Conservation (phyloP, 2,329 filamentous ascomycete genomes). For the Trichoderma koningiopsis region DNA sequence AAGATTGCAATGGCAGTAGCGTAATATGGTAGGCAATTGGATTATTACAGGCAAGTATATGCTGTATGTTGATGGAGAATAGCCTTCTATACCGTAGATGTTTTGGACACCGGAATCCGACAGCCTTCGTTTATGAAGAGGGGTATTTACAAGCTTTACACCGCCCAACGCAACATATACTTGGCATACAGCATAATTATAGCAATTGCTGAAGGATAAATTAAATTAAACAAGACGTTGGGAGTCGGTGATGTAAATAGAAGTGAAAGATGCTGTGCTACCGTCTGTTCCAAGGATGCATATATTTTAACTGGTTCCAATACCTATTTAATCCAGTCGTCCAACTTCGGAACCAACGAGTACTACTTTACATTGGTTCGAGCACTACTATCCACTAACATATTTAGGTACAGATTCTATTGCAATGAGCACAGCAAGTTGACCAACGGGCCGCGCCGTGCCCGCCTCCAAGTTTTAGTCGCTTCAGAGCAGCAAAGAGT, state of each 20-base stretch:
- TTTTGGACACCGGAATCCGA: not conserved
- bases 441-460: constrained; percentile 16
- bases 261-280: not conserved
- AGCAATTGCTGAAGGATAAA: not conserved
- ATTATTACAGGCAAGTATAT: not conserved
- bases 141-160: not conserved
- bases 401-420: not conserved
- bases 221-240: not conserved
- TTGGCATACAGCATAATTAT: not conserved
- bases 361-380: too few relatives aligned
- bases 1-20: not conserved
- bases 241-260: not conserved
- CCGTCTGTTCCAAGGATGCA: not conserved
- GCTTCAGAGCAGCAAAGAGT: not conserved
- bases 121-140: not conserved
- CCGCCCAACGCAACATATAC: not conserved
- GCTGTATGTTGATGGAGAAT: not conserved
- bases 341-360: not conserved
- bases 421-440: not conserved
- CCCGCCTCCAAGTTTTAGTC: not conserved
- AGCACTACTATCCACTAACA: not conserved
- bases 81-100: not conserved
- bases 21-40: not conserved
- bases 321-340: not conserved
- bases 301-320: not conserved